Evolutionary conservation across 176 grass and related monocot genomes (phyloP).

Genomic region (Zoysia pacifica): DNA sequence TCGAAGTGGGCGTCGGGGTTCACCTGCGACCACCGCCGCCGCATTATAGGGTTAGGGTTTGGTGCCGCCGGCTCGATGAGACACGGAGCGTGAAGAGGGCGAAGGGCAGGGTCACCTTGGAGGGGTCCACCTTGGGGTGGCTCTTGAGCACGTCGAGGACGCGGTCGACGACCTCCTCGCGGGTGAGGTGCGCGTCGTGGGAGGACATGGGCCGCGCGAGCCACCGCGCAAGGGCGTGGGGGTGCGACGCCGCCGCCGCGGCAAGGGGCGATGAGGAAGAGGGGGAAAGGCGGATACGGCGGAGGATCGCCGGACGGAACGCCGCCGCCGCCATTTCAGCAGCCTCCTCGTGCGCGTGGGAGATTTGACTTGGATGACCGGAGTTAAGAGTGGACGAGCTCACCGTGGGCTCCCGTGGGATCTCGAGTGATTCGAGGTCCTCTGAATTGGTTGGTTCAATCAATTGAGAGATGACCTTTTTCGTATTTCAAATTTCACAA

Average conservation of each 20-base stretch:
- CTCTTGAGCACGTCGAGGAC: conserved; percentile 78
- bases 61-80: background rate
- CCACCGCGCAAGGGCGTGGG: conserved; percentile 35
- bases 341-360: background rate
- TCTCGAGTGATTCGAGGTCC: too few species aligned
- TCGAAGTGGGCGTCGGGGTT: conserved; percentile 66
- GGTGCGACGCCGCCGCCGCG: conserved; percentile 15
- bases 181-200: conserved; percentile 81
- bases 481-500: too few species aligned
- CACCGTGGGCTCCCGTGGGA: too few species aligned
- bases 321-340: conserved; percentile 64
- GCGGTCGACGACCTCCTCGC: conserved; percentile 76
- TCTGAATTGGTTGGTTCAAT: too few species aligned
- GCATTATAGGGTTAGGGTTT: conserved; percentile 34
- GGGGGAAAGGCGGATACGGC: conserved; percentile 62
- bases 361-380: conserved; percentile 2
- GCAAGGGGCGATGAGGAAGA: conserved; percentile 28
- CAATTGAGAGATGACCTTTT: too few species aligned
- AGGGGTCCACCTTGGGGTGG: conserved; percentile 91
- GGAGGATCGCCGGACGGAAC: conserved; percentile 75
- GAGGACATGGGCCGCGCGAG: conserved; percentile 80
- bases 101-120: conserved; percentile 69
- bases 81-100: background rate
- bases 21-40: conserved; percentile 45
- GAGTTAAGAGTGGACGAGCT: background rate